These are phyloP conservation scores for Odonthalia washingtoniensis DNA, from an alignment of 31 red algal genomes.

Conservation along the genomic window DNA sequence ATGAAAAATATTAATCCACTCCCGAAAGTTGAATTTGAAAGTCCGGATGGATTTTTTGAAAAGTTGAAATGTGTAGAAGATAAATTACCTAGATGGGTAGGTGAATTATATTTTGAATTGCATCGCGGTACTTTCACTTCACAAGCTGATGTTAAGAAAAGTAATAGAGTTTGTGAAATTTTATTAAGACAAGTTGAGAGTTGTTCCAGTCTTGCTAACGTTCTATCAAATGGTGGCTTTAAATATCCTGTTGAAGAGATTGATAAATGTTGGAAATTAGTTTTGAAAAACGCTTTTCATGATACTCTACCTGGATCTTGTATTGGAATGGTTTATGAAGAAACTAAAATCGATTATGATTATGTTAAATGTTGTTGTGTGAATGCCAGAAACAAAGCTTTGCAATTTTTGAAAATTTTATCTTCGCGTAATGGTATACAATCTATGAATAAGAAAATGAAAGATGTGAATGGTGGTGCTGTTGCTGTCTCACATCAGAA, in stretches of 20 bases:
- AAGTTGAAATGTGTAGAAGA: conserved; percentile 32
- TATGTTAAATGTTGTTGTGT: conserved; percentile 36
- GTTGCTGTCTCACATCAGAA: no score
- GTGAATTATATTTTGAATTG: conserved; percentile 83
- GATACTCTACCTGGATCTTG: conserved; percentile 80
- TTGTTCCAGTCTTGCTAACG: conserved; percentile 27
- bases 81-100: conserved; percentile 68
- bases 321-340: conserved; percentile 75
- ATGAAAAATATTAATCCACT: conserved; percentile 68
- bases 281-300: conserved; percentile 80
- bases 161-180: conserved; percentile 67
- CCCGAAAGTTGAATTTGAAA: conserved; percentile 54
- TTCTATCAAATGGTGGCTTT: background rate
- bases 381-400: conserved; percentile 18
- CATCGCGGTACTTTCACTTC: conserved; percentile 84
- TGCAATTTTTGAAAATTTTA: no score
- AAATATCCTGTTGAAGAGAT: conserved; percentile 38
- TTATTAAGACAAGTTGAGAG: conserved; percentile 60
- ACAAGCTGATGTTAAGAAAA: conserved; percentile 68
- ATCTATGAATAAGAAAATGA: no score
- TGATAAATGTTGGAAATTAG: conserved; percentile 63
- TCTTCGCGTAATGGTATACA: no score
- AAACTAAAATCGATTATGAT: conserved; percentile 60
- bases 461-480: no score
- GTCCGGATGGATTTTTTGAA: conserved; percentile 69